Conservation (phyloP, 164 flowering plant genomes). For the Protea cynaroides region DNA sequence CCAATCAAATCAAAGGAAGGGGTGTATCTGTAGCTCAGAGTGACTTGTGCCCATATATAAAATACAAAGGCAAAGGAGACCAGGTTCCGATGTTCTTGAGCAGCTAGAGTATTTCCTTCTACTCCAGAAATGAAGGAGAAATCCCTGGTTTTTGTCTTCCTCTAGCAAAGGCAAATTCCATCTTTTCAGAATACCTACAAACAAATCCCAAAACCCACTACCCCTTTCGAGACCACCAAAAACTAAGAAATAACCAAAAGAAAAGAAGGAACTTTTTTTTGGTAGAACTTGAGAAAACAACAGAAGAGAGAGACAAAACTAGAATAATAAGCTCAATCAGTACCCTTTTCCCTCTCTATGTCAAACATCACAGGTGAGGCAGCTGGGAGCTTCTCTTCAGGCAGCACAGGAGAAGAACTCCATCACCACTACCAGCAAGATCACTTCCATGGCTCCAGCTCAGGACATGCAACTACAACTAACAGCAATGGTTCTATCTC, state of each 20-base stretch:
- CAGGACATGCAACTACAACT: constrained; percentile 16
- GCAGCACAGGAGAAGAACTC: constrained; percentile 36
- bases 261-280: background rate
- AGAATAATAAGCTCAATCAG: background rate
- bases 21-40: no score
- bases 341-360: constrained; percentile 19
- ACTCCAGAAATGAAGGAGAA: constrained; percentile 36
- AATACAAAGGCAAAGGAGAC: no score
- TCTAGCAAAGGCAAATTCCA: constrained; percentile 29
- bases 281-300: constrained; percentile 1
- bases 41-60: no score
- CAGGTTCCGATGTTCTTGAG: no score
- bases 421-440: constrained; percentile 23
- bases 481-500: constrained; percentile 41
- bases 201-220: constrained; percentile 2
- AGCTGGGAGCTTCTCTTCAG: constrained; percentile 71
- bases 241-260: constrained; percentile 3
- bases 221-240: constrained; percentile 2
- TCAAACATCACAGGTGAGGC: constrained; percentile 60
- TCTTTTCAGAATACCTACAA: constrained; percentile 27
- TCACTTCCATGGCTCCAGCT: constrained; percentile 27
- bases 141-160: constrained; percentile 50
- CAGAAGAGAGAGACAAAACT: background rate
- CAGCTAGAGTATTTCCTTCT: background rate
- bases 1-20: no score